phyloP scores from a whole-genome alignment of 129 eudicot genomes.

The Ambrosia trifida region DNA sequence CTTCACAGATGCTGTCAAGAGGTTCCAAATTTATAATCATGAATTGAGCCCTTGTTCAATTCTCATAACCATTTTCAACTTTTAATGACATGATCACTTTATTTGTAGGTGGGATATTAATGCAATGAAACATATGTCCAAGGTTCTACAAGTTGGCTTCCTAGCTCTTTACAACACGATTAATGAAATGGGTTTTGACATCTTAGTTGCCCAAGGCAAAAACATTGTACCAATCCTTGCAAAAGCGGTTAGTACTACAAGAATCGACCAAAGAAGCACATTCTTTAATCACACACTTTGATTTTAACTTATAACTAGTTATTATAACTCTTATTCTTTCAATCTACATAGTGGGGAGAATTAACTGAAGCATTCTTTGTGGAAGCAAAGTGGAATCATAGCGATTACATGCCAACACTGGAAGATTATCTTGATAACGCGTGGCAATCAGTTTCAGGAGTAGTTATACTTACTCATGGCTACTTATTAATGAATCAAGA shows the following conservation, averaged over 20 bases:
- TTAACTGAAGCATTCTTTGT: conserved; percentile 30
- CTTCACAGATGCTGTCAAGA: background rate
- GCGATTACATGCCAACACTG: conserved; percentile 10
- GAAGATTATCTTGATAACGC: conserved; percentile 24
- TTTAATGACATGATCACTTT: no score
- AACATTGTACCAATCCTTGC: no score
- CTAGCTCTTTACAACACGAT: no score
- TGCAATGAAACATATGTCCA: background rate
- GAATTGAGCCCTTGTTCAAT: background rate
- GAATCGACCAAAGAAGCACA: no score
- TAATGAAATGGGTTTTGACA: no score
- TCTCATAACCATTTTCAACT: background rate
- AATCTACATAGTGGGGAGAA: conserved; percentile 8
- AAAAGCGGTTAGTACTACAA: no score
- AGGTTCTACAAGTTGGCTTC: background rate
- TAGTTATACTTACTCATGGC: no score
- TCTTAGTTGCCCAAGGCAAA: no score
- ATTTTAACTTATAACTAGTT: no score
- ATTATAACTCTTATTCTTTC: no score
- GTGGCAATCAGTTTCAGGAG: background rate
- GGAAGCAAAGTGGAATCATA: conserved; percentile 35
- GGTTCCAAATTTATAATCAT: background rate
- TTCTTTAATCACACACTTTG: no score
- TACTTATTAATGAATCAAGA: background rate
- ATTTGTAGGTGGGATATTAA: background rate